Conservation (phyloP, 805 yeast species). For the Candida jianshihensis region DNA sequence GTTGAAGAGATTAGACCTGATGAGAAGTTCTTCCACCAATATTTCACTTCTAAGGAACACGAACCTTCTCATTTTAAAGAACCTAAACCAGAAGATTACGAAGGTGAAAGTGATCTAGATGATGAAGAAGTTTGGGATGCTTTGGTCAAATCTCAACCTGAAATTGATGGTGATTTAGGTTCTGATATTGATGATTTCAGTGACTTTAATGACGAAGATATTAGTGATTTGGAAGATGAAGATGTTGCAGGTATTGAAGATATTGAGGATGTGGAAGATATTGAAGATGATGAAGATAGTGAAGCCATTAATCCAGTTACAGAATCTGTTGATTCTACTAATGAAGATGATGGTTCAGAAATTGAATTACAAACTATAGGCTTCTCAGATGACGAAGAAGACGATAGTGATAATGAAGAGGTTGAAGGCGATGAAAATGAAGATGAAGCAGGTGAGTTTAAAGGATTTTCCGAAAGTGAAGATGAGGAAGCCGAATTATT, state of each 20-base stretch:
- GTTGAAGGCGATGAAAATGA: constrained; percentile 24
- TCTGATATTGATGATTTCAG: constrained; percentile 31
- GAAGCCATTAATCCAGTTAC: too few relatives aligned
- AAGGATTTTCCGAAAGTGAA: constrained; percentile 30
- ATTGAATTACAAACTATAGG: constrained; percentile 32
- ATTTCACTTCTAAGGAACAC: constrained; percentile 57
- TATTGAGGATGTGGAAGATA: constrained; percentile 28
- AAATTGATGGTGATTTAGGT: constrained; percentile 47
- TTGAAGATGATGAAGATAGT: constrained; percentile 16
- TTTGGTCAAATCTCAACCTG: constrained; percentile 67
- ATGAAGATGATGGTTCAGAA: constrained; percentile 30
- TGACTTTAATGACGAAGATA: constrained; percentile 49
- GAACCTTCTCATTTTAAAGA: constrained; percentile 26
- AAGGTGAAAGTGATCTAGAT: constrained; percentile 39
- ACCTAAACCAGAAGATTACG: constrained; percentile 30
- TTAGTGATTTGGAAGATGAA: constrained; percentile 58
- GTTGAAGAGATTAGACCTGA: constrained; percentile 71
- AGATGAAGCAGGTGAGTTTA: constrained; percentile 20
- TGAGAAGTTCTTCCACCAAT: constrained; percentile 82
- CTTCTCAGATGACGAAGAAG: constrained; percentile 22
- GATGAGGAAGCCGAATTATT: constrained; percentile 31
- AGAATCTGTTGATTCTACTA: too few relatives aligned
- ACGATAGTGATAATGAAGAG: constrained; percentile 21
- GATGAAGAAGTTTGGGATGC: constrained; percentile 83
- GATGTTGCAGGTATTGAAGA: constrained; percentile 29